phyloP scores from a whole-genome alignment of 2,329 filamentous ascomycete species.

The Paracoccidioides lutzii region DNA sequence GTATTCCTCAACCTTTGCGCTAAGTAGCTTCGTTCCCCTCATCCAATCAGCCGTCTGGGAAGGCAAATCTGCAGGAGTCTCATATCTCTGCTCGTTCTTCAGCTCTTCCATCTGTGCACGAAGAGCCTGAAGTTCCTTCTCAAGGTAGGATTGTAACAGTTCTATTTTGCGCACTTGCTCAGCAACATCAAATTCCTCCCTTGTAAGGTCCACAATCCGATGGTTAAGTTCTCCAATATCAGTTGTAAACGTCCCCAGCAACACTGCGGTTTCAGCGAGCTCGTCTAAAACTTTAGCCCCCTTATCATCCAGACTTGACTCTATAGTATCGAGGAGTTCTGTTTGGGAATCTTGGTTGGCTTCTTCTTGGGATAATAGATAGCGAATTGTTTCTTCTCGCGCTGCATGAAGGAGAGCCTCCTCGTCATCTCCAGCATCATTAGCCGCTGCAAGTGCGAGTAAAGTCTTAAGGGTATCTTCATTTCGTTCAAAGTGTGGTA shows the following conservation, averaged over 20 bases:
- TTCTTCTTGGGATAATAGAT: constrained; percentile 18
- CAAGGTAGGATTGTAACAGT: constrained; percentile 44
- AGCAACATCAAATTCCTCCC: constrained; percentile 37
- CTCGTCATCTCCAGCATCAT: constrained; percentile 52
- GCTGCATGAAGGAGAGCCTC: constrained; percentile 23
- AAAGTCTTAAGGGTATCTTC: constrained; percentile 66
- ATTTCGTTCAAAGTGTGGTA: constrained; percentile 75
- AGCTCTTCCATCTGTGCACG: constrained; percentile 20
- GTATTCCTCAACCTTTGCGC: constrained; percentile 55
- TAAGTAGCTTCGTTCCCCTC: constrained; percentile 54
- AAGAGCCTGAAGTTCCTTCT: constrained; percentile 35
- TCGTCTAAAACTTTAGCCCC: constrained; percentile 45
- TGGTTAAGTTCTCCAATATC: constrained; percentile 39
- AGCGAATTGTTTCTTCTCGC: constrained; percentile 24
- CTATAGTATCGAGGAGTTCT: constrained; percentile 41
- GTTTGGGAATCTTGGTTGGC: constrained; percentile 21
- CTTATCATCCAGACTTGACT: constrained; percentile 40
- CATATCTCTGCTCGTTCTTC: constrained; percentile 32
- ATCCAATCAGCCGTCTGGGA: constrained; percentile 63
- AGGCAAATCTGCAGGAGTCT: constrained; percentile 46
- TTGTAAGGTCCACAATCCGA: constrained; percentile 45
- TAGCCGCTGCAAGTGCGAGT: constrained; percentile 58
- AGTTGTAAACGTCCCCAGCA: constrained; percentile 39
- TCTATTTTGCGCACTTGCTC: constrained; percentile 46
- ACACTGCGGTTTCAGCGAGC: constrained; percentile 41